Percentiles rank a stretch among this genome's conserved stretches.
Evolutionary conservation across 108 stramenopile genomes (phyloP).

Genomic region (Discostella pseudostelligera): DNA sequence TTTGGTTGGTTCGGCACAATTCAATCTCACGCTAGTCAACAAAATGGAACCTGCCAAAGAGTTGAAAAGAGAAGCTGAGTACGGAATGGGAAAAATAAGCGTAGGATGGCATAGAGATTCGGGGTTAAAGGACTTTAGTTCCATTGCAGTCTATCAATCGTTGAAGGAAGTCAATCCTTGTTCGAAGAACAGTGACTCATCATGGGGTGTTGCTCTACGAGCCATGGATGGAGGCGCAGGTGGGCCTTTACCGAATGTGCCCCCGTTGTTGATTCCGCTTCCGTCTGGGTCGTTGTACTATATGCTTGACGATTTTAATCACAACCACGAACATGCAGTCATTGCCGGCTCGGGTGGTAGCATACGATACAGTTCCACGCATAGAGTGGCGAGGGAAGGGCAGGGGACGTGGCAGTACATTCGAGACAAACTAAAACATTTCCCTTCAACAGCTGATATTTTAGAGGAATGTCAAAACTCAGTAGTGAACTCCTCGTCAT

Average conservation of each 20-base stretch:
- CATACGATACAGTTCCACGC: conserved; percentile 59
- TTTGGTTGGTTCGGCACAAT: conserved; percentile 53
- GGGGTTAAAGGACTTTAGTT: conserved; percentile 67
- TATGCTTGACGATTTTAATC: conserved; percentile 88
- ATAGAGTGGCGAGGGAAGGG: conserved; percentile 61
- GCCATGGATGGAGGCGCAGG: conserved; percentile 46
- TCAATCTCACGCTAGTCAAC: conserved; percentile 85
- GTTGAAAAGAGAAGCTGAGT: conserved; percentile 54
- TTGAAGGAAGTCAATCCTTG: conserved; percentile 8
- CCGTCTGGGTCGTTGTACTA: conserved; percentile 78
- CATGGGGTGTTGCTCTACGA: conserved; percentile 75
- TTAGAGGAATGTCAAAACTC: conserved; percentile 1
- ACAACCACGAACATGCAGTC: conserved; percentile 80
- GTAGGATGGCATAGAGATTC: conserved; percentile 93
- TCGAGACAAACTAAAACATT: conserved; percentile 41
- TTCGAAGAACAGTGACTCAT: conserved; percentile 26
- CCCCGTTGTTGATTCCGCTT: conserved; percentile 45
- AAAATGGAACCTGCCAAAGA: conserved; percentile 70
- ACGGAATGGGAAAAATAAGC: conserved; percentile 58
- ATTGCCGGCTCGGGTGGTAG: conserved; percentile 12
- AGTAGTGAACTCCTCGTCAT: neutral
- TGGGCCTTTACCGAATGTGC: conserved; percentile 20
- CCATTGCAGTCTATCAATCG: conserved; percentile 82
- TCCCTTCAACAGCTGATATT: conserved; percentile 6
- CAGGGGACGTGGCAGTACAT: conserved; percentile 55